Evolutionary conservation across 352 stramenopile genomes (phyloP).

Genomic region (Pythium brassicae): DNA sequence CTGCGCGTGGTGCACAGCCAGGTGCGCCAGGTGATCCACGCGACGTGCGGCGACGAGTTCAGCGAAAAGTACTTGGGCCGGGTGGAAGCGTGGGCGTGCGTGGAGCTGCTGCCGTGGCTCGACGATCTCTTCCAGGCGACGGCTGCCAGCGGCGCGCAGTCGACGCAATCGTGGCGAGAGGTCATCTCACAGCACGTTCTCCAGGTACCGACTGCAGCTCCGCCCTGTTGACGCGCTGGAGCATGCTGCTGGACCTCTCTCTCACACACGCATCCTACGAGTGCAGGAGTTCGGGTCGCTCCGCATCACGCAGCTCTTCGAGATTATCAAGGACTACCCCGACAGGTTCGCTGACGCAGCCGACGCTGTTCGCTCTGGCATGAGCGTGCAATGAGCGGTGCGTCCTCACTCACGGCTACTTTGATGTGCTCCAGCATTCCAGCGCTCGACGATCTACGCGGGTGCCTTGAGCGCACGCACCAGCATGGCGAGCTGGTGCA

Average conservation of each 20-base stretch:
- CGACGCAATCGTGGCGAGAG: slow-evolving; percentile 32
- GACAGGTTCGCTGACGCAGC: slow-evolving; percentile 59
- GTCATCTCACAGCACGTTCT: slow-evolving; percentile 47
- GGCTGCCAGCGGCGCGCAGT: neutral
- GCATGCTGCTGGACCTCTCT: neutral
- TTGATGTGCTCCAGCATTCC: slow-evolving; percentile 30
- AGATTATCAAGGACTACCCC: slow-evolving; percentile 96
- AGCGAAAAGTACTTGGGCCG: slow-evolving; percentile 36
- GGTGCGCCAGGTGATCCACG: slow-evolving; percentile 42
- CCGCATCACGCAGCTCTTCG: slow-evolving; percentile 94
- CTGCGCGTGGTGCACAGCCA: slow-evolving; percentile 49
- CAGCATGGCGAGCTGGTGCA: slow-evolving; percentile 79
- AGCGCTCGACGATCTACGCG: slow-evolving; percentile 60
- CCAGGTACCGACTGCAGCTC: slow-evolving; percentile 4
- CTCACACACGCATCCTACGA: neutral
- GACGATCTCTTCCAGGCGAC: slow-evolving; percentile 35
- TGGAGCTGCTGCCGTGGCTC: slow-evolving; percentile 57
- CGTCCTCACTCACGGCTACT: neutral
- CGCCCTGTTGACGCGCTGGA: neutral
- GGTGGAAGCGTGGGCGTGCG: slow-evolving; percentile 47
- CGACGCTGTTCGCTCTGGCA: neutral
- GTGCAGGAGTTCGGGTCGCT: slow-evolving; percentile 55
- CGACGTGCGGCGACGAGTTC: slow-evolving; percentile 47
- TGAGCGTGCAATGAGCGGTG: neutral
- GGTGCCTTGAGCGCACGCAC: slow-evolving; percentile 80